These are phyloP conservation scores for Telfairia occidentalis DNA, from an alignment of 331 rosid species.

Conservation along the genomic window DNA sequence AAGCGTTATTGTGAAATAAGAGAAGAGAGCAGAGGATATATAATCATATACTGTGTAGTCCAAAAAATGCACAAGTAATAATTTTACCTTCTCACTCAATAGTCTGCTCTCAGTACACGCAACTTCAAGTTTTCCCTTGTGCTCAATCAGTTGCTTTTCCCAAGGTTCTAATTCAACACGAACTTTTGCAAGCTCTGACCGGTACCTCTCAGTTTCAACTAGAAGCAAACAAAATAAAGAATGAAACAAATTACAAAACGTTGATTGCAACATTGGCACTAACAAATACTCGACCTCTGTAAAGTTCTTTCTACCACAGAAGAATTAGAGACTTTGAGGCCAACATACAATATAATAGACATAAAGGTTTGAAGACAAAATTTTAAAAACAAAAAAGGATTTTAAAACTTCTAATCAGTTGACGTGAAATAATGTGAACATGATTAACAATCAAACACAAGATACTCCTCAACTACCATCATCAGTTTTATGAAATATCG, in stretches of 20 bases:
- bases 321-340: background rate
- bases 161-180: slow-evolving; percentile 91
- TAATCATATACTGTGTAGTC: background rate
- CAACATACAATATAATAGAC: background rate
- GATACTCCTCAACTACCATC: background rate
- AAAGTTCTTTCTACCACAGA: background rate
- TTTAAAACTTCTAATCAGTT: background rate
- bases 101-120: slow-evolving; percentile 62
- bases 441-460: background rate
- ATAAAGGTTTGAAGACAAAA: background rate
- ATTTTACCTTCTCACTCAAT: slow-evolving; percentile 64
- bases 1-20: background rate
- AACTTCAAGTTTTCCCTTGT: slow-evolving; percentile 85
- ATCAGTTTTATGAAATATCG: background rate
- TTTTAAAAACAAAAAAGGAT: background rate
- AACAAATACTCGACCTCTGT: background rate
- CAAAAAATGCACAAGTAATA: background rate
- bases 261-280: background rate
- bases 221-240: slow-evolving; percentile 23
- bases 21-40: background rate
- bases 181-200: slow-evolving; percentile 67
- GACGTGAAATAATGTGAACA: background rate
- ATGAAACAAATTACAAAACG: background rate
- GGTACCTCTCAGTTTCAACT: slow-evolving; percentile 78
- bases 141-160: slow-evolving; percentile 84